These are phyloP conservation scores for Pseudogymnoascus sp. DNA, from an alignment of 2,329 filamentous ascomycete species.

Conservation along the genomic window DNA sequence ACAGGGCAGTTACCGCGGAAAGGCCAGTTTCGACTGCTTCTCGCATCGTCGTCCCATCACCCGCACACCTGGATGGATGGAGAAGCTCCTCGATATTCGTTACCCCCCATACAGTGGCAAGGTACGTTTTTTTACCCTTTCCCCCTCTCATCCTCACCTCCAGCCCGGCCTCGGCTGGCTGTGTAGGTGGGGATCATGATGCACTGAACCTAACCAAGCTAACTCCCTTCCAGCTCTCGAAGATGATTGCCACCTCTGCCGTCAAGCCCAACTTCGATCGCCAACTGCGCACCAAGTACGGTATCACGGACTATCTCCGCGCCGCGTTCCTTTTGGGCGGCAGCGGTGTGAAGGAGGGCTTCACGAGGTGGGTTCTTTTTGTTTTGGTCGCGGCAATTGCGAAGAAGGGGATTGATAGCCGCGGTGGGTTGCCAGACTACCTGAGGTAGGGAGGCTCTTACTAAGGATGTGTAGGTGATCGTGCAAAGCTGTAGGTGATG, in stretches of 20 bases:
- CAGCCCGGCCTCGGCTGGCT: background rate
- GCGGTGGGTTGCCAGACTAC: constrained; percentile 9
- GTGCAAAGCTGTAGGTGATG: background rate
- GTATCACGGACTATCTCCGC: constrained; percentile 46
- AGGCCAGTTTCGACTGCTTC: constrained; percentile 62
- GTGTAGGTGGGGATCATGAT: background rate
- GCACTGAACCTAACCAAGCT: background rate
- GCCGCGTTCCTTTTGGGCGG: constrained; percentile 46
- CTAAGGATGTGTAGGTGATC: background rate
- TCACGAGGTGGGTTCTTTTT: constrained; percentile 44
- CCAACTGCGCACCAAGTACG: constrained; percentile 43
- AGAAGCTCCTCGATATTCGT: constrained; percentile 57
- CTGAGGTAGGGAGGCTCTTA: constrained; percentile 4
- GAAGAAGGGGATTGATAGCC: constrained; percentile 13
- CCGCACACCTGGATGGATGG: constrained; percentile 58
- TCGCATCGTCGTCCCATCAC: constrained; percentile 52
- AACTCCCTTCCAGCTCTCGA: constrained; percentile 34
- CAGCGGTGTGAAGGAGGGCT: constrained; percentile 40
- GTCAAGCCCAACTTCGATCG: constrained; percentile 55
- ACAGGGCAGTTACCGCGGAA: constrained; percentile 68
- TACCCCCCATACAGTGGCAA: constrained; percentile 53
- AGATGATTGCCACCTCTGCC: constrained; percentile 36
- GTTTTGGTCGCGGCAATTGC: constrained; percentile 26
- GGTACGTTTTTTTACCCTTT: background rate
- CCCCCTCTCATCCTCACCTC: constrained; percentile 3